Base-by-base conservation (phyloP, 2,329 filamentous ascomycete species). In the Sporothrix pseudoabietina region DNA sequence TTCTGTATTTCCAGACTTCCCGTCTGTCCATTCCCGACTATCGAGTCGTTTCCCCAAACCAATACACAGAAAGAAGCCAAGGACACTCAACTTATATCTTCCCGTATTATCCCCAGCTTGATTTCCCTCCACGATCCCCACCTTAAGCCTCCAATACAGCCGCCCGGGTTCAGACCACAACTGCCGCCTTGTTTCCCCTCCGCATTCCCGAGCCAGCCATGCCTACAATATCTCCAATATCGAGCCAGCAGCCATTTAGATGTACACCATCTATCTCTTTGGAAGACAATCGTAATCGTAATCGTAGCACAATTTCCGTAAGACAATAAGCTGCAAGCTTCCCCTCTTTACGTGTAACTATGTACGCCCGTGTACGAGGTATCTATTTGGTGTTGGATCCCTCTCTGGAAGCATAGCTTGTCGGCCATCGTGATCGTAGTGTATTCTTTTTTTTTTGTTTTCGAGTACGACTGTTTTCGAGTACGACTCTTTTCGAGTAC, bases 1-100 rank as follows among this genome's bases (percentile, higher is more conserved):
- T 55, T 69, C 49, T 49, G 66, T 69, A 69, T 69, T 61, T 72
- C 71, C 63, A 72, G 52, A 57, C 19, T 44, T 35, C 61, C 9
- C 57, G 26, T 44, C 52, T 71, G 5, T 35, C 12, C 30, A 41
- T 65, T 63, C 70, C 57, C 30, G 70, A 61, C n/a, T 63, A 2
- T 41, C 16, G 26, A 22, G 16, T 30, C 16, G 10, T 35, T 54
- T 54, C 32, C n/a, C 49, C 47, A 49, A 66, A 54, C 44, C 35
- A n/a, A 44, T 14, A 32, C 1, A 19, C 26, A 59, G 44, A 1
- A 19, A 59, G 44, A 19, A 22, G 59, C 35, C 35, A 63, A 41
- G 59, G 44, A n/a, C 5, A 16, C 9, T 69, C 66, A 69, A 47
- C 26, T 52, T 39, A 35, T 69, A 39, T 55, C 12, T 12, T 14